phyloP scores from a whole-genome alignment of 495 filamentous ascomycete species.

The Penicillium riverlandense region DNA sequence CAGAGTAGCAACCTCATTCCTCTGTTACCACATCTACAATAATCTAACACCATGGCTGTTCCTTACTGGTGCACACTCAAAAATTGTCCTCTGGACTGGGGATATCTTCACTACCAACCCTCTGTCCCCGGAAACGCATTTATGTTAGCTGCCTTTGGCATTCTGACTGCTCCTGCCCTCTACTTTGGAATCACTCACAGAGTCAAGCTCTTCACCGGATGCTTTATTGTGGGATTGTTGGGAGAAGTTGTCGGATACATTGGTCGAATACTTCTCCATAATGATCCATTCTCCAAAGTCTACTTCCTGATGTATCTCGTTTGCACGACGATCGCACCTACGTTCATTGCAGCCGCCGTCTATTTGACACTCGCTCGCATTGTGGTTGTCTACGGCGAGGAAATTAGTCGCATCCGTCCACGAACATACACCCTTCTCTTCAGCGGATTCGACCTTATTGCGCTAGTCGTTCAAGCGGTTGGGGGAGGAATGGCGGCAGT shows the following conservation, averaged over 20 bases:
- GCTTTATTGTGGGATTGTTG: slow-evolving; percentile 17
- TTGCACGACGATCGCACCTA: slow-evolving; percentile 46
- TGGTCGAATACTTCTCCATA: slow-evolving; percentile 19
- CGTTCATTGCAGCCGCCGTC: slow-evolving; percentile 47
- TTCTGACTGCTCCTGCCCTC: slow-evolving; percentile 18
- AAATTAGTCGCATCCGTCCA: slow-evolving; percentile 38
- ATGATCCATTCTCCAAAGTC: slow-evolving; percentile 25
- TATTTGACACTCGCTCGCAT: slow-evolving; percentile 50
- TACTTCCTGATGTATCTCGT: slow-evolving; percentile 39
- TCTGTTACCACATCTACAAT: no score
- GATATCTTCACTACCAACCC: slow-evolving; percentile 25
- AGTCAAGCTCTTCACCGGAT: slow-evolving; percentile 22
- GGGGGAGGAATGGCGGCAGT: slow-evolving; percentile 23
- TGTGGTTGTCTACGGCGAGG: slow-evolving; percentile 35
- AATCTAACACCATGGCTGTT: no score
- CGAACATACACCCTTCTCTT: slow-evolving; percentile 45
- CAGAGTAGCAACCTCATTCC: no score
- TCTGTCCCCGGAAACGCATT: slow-evolving; percentile 30
- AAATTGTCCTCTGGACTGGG: slow-evolving; percentile 29
- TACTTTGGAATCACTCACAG: slow-evolving; percentile 16
- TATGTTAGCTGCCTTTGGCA: slow-evolving; percentile 21
- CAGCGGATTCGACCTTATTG: slow-evolving; percentile 41
- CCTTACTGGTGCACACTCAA: slow-evolving; percentile 23
- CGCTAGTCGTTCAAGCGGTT: slow-evolving; percentile 43
- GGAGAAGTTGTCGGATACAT: slow-evolving; percentile 32